These are phyloP conservation scores for Dactylella cylindrospora DNA, from an alignment of 2,329 filamentous ascomycete genomes.

Conservation along the genomic window DNA sequence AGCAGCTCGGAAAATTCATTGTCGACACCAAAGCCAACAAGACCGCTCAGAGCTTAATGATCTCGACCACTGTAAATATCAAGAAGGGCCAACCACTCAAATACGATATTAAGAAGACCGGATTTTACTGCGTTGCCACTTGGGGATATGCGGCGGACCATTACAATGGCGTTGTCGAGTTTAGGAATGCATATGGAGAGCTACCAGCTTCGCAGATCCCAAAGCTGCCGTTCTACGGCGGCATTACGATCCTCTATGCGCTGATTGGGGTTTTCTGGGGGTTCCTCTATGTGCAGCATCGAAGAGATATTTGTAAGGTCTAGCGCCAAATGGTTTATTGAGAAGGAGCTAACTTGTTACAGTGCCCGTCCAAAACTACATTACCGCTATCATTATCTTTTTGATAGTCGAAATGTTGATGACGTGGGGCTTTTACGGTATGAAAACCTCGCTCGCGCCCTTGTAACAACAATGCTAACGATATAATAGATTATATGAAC, in stretches of 20 bases:
- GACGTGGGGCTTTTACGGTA: conserved; percentile 97
- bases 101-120: conserved; percentile 83
- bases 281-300: conserved; percentile 92
- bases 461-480: conserved; percentile 50
- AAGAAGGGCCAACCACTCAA: conserved; percentile 71
- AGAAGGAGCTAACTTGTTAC: conserved; percentile 50
- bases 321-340: too few relatives aligned
- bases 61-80: conserved; percentile 78
- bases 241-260: conserved; percentile 88
- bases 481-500: conserved; percentile 77
- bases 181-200: conserved; percentile 94
- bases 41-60: conserved; percentile 69
- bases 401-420: conserved; percentile 94
- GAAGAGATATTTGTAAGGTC: conserved; percentile 77
- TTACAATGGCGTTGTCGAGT: conserved; percentile 81
- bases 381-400: conserved; percentile 93
- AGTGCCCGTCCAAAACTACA: conserved; percentile 98
- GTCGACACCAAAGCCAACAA: conserved; percentile 73
- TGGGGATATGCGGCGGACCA: conserved; percentile 64
- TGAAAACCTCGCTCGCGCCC: conserved; percentile 45
- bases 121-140: conserved; percentile 92
- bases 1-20: conserved; percentile 82
- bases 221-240: conserved; percentile 95
- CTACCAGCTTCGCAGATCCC: conserved; percentile 93
- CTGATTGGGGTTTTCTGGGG: conserved; percentile 85